A percentile compares a stretch with the other conserved stretches of the same genome.
phyloP scores from a whole-genome alignment of 805 yeast species.

The Starmerella etchellsii region DNA sequence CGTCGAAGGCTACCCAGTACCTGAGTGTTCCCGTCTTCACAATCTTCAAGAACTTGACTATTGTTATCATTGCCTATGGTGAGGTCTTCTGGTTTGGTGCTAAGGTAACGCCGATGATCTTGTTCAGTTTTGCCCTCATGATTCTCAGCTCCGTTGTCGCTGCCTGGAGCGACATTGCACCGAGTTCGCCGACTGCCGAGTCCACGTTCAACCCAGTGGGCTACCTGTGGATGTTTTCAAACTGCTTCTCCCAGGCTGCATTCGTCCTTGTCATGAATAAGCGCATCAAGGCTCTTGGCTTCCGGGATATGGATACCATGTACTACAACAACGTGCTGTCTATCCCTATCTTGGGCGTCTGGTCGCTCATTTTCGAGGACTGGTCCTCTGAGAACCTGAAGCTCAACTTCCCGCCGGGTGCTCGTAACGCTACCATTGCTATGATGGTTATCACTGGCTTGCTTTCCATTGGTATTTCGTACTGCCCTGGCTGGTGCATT shows the following conservation, averaged over 20 bases:
- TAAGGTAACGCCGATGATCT: slow-evolving; percentile 73
- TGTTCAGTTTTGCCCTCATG: slow-evolving; percentile 81
- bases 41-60: slow-evolving; percentile 93
- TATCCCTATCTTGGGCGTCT: slow-evolving; percentile 69
- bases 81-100: slow-evolving; percentile 98
- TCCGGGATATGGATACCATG: slow-evolving; percentile 90
- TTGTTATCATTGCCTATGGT: slow-evolving; percentile 93
- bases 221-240: slow-evolving; percentile 92
- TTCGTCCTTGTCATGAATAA: slow-evolving; percentile 93
- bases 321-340: slow-evolving; percentile 92
- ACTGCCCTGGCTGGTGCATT: slow-evolving; percentile 99
- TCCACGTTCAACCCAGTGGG: slow-evolving; percentile 35
- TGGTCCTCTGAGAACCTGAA: slow-evolving; percentile 76
- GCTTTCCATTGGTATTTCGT: slow-evolving; percentile 91
- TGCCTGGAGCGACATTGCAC: slow-evolving; percentile 66
- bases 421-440: slow-evolving; percentile 53
- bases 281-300: slow-evolving; percentile 92
- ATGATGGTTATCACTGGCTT: slow-evolving; percentile 89
- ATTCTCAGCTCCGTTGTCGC: slow-evolving; percentile 94
- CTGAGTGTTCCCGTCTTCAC: slow-evolving; percentile 93
- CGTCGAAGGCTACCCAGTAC: slow-evolving; percentile 85
- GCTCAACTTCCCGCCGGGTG: slow-evolving; percentile 63
- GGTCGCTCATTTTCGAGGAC: slow-evolving; percentile 75
- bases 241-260: slow-evolving; percentile 88
- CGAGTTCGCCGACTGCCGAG: slow-evolving; percentile 18